Evolutionary conservation across 75 land plant species (phyloP).

Genomic region (Azolla pinnata): DNA sequence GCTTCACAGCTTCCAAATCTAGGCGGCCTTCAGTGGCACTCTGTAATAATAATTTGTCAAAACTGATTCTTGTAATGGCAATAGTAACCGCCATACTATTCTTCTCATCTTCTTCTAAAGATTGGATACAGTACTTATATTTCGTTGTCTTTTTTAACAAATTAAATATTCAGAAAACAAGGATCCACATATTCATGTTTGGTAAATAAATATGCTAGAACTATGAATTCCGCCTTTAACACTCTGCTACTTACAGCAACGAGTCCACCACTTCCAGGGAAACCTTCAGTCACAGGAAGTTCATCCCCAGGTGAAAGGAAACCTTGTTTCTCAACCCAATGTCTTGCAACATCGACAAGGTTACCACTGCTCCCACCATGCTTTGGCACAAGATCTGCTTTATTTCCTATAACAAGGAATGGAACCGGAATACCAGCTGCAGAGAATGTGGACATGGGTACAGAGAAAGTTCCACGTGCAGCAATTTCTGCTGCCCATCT

Average conservation of each 20-base stretch:
- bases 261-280: conserved; percentile 58
- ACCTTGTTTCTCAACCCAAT: conserved; percentile 95
- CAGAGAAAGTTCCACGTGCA: conserved; percentile 60
- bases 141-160: too few species aligned
- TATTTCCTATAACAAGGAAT: conserved; percentile 71
- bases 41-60: too few species aligned
- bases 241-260: conserved; percentile 62
- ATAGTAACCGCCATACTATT: too few species aligned
- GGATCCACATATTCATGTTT: too few species aligned
- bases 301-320: conserved; percentile 71
- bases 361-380: conserved; percentile 77
- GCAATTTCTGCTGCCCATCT: conserved; percentile 83
- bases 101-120: too few species aligned
- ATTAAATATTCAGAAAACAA: too few species aligned
- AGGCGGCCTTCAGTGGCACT: conserved; percentile 67
- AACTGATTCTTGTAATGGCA: too few species aligned
- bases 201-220: too few species aligned
- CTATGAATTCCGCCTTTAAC: too few species aligned
- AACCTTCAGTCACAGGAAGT: conserved; percentile 61
- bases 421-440: conserved; percentile 80
- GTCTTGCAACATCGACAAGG: conserved; percentile 85
- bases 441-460: conserved; percentile 51
- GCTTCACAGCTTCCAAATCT: conserved; percentile 72
- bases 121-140: too few species aligned
- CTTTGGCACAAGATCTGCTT: conserved; percentile 69